phyloP scores from a whole-genome alignment of 345 rosid genomes.

The Syzygium grande region DNA sequence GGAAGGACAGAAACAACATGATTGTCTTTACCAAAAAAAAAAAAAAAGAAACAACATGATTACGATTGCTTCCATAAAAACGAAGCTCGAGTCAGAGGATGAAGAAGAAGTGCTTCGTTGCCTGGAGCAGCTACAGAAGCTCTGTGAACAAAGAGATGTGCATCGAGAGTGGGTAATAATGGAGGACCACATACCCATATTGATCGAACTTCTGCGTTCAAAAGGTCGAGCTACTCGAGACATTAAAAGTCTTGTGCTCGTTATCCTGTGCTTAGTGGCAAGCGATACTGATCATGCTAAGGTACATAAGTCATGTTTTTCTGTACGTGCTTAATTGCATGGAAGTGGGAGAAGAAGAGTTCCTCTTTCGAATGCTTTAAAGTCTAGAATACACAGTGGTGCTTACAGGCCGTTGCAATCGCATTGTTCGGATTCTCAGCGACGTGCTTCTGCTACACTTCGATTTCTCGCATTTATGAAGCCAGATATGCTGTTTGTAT shows the following conservation, averaged over 20 bases:
- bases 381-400: not conserved
- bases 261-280: slow-evolving; percentile 36
- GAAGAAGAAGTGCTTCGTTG: slow-evolving; percentile 40
- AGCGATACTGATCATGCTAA: slow-evolving; percentile 50
- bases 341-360: not conserved
- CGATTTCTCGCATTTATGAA: not conserved
- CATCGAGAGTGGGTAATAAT: slow-evolving; percentile 59
- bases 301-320: slow-evolving; percentile 18
- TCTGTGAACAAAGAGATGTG: slow-evolving; percentile 47
- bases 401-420: not conserved
- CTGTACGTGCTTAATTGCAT: not conserved
- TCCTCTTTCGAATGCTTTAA: not conserved
- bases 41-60: slow-evolving; percentile 69
- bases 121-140: slow-evolving; percentile 40
- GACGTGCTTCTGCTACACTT: not conserved
- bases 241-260: slow-evolving; percentile 19
- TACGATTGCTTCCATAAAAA: slow-evolving; percentile 43
- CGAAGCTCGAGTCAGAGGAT: slow-evolving; percentile 32
- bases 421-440: not conserved
- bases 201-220: slow-evolving; percentile 35
- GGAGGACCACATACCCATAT: slow-evolving; percentile 46
- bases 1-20: slow-evolving; percentile 72
- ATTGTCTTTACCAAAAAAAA: no score
- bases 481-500: not conserved
- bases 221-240: slow-evolving; percentile 29